Conservation (phyloP, 2,329 filamentous ascomycete genomes). For the Aspergillus sp. region DNA sequence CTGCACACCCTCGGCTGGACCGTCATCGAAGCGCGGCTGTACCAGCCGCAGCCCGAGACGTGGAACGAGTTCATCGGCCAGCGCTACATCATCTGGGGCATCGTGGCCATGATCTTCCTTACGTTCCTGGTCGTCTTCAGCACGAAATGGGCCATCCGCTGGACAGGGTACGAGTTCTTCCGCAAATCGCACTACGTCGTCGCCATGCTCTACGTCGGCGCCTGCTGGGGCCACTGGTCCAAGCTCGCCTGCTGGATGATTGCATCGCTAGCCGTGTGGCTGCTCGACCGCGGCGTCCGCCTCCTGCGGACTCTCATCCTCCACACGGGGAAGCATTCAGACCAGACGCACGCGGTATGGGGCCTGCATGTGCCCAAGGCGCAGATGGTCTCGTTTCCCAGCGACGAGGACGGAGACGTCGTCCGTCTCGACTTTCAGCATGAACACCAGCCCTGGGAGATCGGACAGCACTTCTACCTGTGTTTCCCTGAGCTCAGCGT, state of each 20-base stretch:
- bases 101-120: constrained; percentile 66
- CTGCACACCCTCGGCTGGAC: constrained; percentile 73
- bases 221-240: constrained; percentile 73
- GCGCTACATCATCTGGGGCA: constrained; percentile 70
- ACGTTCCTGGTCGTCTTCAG: constrained; percentile 62
- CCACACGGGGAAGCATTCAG: constrained; percentile 54
- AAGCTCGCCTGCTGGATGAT: constrained; percentile 68
- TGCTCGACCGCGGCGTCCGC: constrained; percentile 62
- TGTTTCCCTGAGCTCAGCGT: constrained; percentile 66
- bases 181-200: constrained; percentile 71
- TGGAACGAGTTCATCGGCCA: constrained; percentile 60
- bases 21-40: constrained; percentile 64
- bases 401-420: constrained; percentile 59
- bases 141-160: constrained; percentile 57
- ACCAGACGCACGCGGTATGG: constrained; percentile 32
- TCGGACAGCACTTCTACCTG: constrained; percentile 71
- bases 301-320: constrained; percentile 59
- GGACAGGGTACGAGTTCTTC: constrained; percentile 76
- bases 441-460: constrained; percentile 59
- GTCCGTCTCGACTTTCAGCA: constrained; percentile 66
- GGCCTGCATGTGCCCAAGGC: constrained; percentile 58
- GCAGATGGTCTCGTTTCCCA: constrained; percentile 53
- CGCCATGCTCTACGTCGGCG: constrained; percentile 71
- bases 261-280: constrained; percentile 64
- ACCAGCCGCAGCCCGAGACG: constrained; percentile 67